A percentile compares a stretch with the other conserved stretches of the same genome.
Conservation (phyloP, 1,284 basidiomycete genomes). For the Leccinum subrobustum region DNA sequence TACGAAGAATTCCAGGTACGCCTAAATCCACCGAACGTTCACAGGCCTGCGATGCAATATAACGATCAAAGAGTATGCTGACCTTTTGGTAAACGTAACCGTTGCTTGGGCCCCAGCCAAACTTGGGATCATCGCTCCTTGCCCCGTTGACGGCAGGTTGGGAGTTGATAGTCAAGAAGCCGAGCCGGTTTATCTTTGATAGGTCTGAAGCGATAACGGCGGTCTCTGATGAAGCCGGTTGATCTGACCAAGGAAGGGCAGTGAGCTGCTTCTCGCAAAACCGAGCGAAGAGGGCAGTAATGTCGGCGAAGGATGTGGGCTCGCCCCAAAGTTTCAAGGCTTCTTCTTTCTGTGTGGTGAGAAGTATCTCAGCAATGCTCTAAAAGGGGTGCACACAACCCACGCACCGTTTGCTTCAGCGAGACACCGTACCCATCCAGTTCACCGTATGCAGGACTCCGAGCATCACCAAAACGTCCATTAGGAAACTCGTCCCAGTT, state of each 20-base stretch:
- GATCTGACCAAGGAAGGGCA: conserved; percentile 96
- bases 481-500: conserved; percentile 99
- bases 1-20: conserved; percentile 97
- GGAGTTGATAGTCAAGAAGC: conserved; percentile 97
- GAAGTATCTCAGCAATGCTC: conserved; percentile 5
- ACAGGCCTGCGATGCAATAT: background rate
- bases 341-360: conserved; percentile 65
- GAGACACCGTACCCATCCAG: conserved; percentile 92
- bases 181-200: conserved; percentile 82
- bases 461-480: conserved; percentile 95
- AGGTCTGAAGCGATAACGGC: conserved; percentile 80
- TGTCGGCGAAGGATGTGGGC: conserved; percentile 66
- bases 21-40: conserved; percentile 45
- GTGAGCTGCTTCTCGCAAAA: conserved; percentile 75
- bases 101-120: conserved; percentile 94
- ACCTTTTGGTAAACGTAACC: conserved; percentile 99
- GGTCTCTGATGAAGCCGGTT: conserved; percentile 84
- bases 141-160: conserved; percentile 97
- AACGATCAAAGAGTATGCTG: conserved; percentile 22
- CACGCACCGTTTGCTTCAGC: conserved; percentile 76
- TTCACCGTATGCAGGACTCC: conserved; percentile 97
- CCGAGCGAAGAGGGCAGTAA: conserved; percentile 74
- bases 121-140: conserved; percentile 79
- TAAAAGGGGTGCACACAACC: background rate
- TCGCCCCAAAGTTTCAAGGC: conserved; percentile 87